Percentiles rank a stretch among this genome's conserved stretches.
These are phyloP conservation scores for Zalerion maritima DNA, from an alignment of 495 filamentous ascomycete species.

Conservation along the genomic window DNA sequence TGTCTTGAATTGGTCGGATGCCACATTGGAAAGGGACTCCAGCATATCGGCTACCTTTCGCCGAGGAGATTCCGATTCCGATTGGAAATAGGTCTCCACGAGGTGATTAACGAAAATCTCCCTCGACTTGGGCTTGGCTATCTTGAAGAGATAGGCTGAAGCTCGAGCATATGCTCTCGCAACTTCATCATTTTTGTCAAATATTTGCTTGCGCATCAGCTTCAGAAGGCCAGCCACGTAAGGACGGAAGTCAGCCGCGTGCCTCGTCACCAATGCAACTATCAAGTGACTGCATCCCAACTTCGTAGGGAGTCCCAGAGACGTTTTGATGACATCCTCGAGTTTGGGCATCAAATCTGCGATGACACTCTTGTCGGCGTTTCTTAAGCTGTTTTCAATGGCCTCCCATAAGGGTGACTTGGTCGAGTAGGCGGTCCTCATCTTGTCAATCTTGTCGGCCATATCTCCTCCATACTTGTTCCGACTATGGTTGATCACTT, in stretches of 20 bases:
- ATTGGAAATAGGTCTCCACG: constrained; percentile 58
- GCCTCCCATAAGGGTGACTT: constrained; percentile 87
- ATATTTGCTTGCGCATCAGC: constrained; percentile 58
- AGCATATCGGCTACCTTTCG: constrained; percentile 66
- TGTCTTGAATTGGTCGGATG: constrained; percentile 73
- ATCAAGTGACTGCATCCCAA: constrained; percentile 77
- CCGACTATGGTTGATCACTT: constrained; percentile 81
- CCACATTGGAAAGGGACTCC: constrained; percentile 66
- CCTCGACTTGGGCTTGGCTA: constrained; percentile 55
- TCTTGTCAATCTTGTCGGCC: constrained; percentile 71
- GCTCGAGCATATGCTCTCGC: constrained; percentile 72
- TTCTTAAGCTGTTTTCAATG: constrained; percentile 76
- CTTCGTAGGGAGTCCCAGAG: constrained; percentile 83
- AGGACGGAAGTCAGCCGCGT: constrained; percentile 55
- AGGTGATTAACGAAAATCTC: constrained; percentile 50
- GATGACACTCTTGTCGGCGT: constrained; percentile 65
- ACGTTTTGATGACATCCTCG: constrained; percentile 64
- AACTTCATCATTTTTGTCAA: constrained; percentile 86
- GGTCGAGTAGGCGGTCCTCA: constrained; percentile 62
- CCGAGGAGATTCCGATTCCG: constrained; percentile 59
- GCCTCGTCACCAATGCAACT: constrained; percentile 70
- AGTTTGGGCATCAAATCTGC: constrained; percentile 53
- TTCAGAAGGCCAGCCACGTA: constrained; percentile 67
- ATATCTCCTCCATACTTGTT: constrained; percentile 80
- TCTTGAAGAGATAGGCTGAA: constrained; percentile 68